phyloP scores from a whole-genome alignment of 169 alveolate genomes.

The Amoebophrya sp. region DNA sequence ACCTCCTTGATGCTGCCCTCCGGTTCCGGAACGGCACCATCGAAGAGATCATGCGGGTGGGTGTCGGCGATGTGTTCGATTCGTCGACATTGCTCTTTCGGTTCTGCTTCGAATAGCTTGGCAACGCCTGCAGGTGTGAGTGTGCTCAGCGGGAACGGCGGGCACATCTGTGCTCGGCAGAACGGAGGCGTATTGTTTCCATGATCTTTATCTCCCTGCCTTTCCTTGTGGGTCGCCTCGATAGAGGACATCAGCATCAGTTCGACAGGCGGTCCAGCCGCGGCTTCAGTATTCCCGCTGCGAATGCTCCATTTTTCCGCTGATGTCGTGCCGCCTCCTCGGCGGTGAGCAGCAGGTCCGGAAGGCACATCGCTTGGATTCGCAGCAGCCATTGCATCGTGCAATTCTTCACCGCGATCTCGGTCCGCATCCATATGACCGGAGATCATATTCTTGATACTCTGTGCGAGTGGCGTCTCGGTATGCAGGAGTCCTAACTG shows the following conservation, averaged over 20 bases:
- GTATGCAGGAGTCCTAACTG: not conserved
- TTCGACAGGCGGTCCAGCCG: too few species aligned
- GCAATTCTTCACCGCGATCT: not conserved
- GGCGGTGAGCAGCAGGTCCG: not conserved
- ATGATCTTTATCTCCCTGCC: not conserved
- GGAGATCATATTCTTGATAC: not conserved
- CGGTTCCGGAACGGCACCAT: not conserved
- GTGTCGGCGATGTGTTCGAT: not conserved
- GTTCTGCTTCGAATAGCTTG: not conserved
- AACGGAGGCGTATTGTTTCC: not conserved
- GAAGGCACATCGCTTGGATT: too few species aligned
- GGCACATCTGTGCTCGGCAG: conserved; percentile 19
- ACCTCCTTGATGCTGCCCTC: not conserved
- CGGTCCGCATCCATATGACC: not conserved
- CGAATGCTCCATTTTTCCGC: too few species aligned
- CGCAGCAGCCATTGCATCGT: too few species aligned
- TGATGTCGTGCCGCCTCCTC: not conserved
- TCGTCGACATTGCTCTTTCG: not conserved
- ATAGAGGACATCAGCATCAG: not conserved
- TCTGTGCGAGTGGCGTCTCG: not conserved
- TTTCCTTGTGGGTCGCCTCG: not conserved
- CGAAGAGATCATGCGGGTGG: conserved; percentile 3
- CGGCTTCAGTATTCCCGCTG: too few species aligned
- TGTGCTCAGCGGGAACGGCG: not conserved
- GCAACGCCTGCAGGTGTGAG: not conserved